Evolutionary conservation across 768 basidiomycete species (phyloP).

Genomic region (Paxillus involutus): DNA sequence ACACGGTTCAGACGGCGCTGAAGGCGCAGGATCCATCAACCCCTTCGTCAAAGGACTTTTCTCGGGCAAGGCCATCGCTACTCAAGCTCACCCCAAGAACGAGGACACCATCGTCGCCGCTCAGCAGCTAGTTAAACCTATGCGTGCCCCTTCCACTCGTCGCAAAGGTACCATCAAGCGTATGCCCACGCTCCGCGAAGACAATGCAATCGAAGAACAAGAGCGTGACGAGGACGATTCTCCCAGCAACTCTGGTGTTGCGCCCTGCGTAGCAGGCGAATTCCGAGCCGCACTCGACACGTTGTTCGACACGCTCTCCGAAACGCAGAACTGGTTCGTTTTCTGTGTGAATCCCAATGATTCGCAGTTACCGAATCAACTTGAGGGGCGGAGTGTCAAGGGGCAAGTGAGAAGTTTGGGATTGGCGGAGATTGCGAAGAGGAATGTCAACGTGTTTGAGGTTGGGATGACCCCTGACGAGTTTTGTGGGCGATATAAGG

Average conservation of each 20-base stretch:
- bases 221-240: slow-evolving; percentile 49
- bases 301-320: slow-evolving; percentile 83
- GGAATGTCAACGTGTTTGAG: slow-evolving; percentile 70
- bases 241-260: slow-evolving; percentile 29
- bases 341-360: slow-evolving; percentile 96
- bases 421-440: slow-evolving; percentile 71
- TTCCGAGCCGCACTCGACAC: slow-evolving; percentile 84
- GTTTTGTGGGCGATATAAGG: slow-evolving; percentile 80
- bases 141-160: slow-evolving; percentile 88
- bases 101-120: slow-evolving; percentile 96
- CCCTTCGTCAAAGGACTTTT: slow-evolving; percentile 92
- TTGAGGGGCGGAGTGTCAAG: slow-evolving; percentile 90
- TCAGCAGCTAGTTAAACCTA: slow-evolving; percentile 90
- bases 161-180: slow-evolving; percentile 75
- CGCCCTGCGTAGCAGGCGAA: slow-evolving; percentile 84
- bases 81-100: slow-evolving; percentile 86
- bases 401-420: slow-evolving; percentile 86
- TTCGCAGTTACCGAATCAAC: slow-evolving; percentile 89
- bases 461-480: slow-evolving; percentile 84
- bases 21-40: slow-evolving; percentile 79
- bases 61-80: slow-evolving; percentile 85
- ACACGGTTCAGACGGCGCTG: slow-evolving; percentile 43
- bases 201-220: slow-evolving; percentile 36
- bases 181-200: slow-evolving; percentile 36
- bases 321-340: slow-evolving; percentile 88